Base-by-base conservation (phyloP, 495 filamentous ascomycete species). In the Cairneyella variabilis region DNA sequence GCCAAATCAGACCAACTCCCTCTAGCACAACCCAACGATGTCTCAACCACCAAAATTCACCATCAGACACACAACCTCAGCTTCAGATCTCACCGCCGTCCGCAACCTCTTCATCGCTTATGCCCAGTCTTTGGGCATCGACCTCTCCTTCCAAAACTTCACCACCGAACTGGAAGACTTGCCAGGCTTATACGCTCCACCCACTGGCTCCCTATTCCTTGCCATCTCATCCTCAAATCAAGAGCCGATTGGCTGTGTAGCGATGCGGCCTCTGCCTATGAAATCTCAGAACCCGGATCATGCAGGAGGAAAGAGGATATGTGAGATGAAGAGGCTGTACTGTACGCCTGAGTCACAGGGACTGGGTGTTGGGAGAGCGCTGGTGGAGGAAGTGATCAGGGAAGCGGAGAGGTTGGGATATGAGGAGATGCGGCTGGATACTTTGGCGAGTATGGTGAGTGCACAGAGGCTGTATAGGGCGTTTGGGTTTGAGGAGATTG, bases 291-390 rank as follows among this genome's bases (percentile, higher is more conserved):
- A 11, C 0, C 23, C 1, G 25, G 37, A 23, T 27, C 14, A 69
- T 7, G 25, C 57, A 0, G 5, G 26, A 10, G 27, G 50, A 18
- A 43, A 46, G 4, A 51, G 52, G n/a, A 71, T 61, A 60, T 82
- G 79, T 63, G 81, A 86, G 53, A 76, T 84, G 73, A 84, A 85
- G 59, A 69, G 81, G 0, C 68, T 86, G 0, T 84, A 79, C 54
- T 68, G 79, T 17, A 40, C 64, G 1, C 73, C 73, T 0, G 54
- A 63, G 39, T 71, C 67, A 8, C 70, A 82, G 9, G 74, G 77
- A 6, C 46, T 69, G 11, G 76, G 76, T 0, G 50, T 83, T 1
- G 83, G 81, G 2, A 64, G 63, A 27, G 59, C 56, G 16, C 63
- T 85, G 16, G 65, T 79, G 0, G 57, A 67, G 20, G 67, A 64